Percentiles rank a stretch among this genome's conserved stretches.
These are phyloP conservation scores for Erucastrum elatum DNA, from an alignment of 345 rosid species.

Conservation along the genomic window DNA sequence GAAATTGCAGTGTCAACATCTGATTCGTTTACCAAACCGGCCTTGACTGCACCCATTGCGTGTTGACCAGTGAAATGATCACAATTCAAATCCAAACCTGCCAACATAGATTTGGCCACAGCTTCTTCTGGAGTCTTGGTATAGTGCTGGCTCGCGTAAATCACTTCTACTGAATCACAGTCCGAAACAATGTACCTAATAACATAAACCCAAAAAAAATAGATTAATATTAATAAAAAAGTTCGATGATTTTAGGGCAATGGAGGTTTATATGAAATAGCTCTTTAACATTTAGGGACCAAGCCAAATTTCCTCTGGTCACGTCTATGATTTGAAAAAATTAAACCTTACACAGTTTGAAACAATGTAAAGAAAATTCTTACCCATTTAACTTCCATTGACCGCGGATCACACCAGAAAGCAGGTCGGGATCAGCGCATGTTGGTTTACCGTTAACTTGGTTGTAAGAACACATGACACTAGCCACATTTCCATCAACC, in stretches of 20 bases:
- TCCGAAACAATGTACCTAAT: slow-evolving; percentile 39
- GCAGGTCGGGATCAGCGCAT: neutral
- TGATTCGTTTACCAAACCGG: slow-evolving; percentile 53
- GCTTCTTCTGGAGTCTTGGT: slow-evolving; percentile 77
- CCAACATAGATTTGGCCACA: slow-evolving; percentile 54
- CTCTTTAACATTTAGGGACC: too few relatives aligned
- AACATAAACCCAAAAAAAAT: too few relatives aligned
- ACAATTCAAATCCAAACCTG: slow-evolving; percentile 77
- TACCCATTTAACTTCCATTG: neutral
- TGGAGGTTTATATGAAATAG: too few relatives aligned
- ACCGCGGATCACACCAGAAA: neutral
- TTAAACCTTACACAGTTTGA: too few relatives aligned
- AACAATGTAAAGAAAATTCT: too few relatives aligned
- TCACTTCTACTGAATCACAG: slow-evolving; percentile 28
- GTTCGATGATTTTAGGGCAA: too few relatives aligned
- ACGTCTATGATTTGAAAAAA: too few relatives aligned
- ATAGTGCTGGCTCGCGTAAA: slow-evolving; percentile 47
- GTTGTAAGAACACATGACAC: neutral
- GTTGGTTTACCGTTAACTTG: neutral
- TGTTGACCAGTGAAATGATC: slow-evolving; percentile 55
- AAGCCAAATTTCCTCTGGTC: too few relatives aligned
- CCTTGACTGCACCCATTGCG: slow-evolving; percentile 58
- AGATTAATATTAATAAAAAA: too few relatives aligned
- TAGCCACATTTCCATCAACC: neutral
- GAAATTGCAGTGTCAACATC: slow-evolving; percentile 52